Evolutionary conservation across 768 basidiomycete genomes (phyloP).

Genomic region (Glaciozyma martinii): DNA sequence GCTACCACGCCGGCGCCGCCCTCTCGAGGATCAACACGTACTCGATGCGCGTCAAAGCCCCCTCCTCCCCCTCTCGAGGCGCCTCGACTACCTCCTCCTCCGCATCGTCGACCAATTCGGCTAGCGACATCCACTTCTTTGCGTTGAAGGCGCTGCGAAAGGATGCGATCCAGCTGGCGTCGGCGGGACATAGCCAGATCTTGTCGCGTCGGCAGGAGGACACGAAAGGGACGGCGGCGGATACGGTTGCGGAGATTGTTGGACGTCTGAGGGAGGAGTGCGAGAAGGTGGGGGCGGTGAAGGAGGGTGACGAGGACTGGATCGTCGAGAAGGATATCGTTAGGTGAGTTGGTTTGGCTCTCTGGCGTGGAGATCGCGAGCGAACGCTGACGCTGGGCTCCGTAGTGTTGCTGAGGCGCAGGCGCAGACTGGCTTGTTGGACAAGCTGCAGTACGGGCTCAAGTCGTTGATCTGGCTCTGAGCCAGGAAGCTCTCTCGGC

Average conservation of each 20-base stretch:
- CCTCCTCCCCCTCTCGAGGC: not conserved
- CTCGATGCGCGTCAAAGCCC: constrained; percentile 60
- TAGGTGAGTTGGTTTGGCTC: not conserved
- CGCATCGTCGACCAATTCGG: not conserved
- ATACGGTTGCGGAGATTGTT: constrained; percentile 10
- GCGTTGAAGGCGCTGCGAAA: constrained; percentile 25
- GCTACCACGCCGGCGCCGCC: constrained; percentile 65
- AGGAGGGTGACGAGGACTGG: constrained; percentile 6
- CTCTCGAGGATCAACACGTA: constrained; percentile 74
- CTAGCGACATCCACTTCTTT: constrained; percentile 5
- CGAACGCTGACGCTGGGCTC: not conserved
- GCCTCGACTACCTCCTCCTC: not conserved
- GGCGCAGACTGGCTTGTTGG: constrained; percentile 19
- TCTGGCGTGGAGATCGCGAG: not conserved
- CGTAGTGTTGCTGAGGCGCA: constrained; percentile 11
- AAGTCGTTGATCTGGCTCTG: constrained; percentile 44
- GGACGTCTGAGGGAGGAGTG: constrained; percentile 3
- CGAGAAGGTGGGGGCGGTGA: constrained; percentile 15
- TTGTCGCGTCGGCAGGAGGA: constrained; percentile 1
- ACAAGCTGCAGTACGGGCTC: constrained; percentile 4
- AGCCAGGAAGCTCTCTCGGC: no score
- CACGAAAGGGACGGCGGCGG: constrained; percentile 13
- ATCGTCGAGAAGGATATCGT: constrained; percentile 25
- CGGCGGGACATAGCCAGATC: constrained; percentile 8
- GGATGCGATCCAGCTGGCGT: constrained; percentile 13